Conservation (phyloP, 108 stramenopile genomes). For the Cyclotella atomus region DNA sequence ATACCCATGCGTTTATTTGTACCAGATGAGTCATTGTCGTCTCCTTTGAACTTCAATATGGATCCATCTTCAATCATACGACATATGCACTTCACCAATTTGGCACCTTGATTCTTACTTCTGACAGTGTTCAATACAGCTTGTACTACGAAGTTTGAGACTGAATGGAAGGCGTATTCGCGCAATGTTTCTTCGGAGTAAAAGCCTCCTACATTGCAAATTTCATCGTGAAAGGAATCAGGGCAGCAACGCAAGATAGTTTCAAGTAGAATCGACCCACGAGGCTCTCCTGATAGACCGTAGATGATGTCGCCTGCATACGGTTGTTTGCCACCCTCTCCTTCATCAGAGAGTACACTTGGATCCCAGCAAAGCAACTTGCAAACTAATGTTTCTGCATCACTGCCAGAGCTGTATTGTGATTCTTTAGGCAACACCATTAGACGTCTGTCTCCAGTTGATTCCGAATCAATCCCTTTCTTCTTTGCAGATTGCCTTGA, state of each 20-base stretch:
- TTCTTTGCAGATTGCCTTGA: slow-evolving; percentile 14
- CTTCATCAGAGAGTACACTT: slow-evolving; percentile 24
- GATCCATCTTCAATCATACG: slow-evolving; percentile 67
- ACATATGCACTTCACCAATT: slow-evolving; percentile 59
- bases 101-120: slow-evolving; percentile 62
- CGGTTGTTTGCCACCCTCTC: slow-evolving; percentile 43
- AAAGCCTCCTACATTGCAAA: slow-evolving; percentile 66
- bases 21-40: slow-evolving; percentile 14
- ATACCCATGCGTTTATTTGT: slow-evolving; percentile 59
- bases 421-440: slow-evolving; percentile 65
- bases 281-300: slow-evolving; percentile 82
- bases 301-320: slow-evolving; percentile 75
- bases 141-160: slow-evolving; percentile 88
- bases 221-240: slow-evolving; percentile 60
- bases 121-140: slow-evolving; percentile 64
- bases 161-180: slow-evolving; percentile 77
- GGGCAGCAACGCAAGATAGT: slow-evolving; percentile 64
- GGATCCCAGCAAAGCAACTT: slow-evolving; percentile 75
- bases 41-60: slow-evolving; percentile 50
- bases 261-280: slow-evolving; percentile 83
- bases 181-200: slow-evolving; percentile 55
- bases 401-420: slow-evolving; percentile 56
- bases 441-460: slow-evolving; percentile 55
- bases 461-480: slow-evolving; percentile 11
- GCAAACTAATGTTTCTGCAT: slow-evolving; percentile 63